A percentile compares a stretch with the other conserved stretches of the same genome.
These are phyloP conservation scores for Suillus subaureus DNA, from an alignment of 768 basidiomycete genomes.

Conservation along the genomic window DNA sequence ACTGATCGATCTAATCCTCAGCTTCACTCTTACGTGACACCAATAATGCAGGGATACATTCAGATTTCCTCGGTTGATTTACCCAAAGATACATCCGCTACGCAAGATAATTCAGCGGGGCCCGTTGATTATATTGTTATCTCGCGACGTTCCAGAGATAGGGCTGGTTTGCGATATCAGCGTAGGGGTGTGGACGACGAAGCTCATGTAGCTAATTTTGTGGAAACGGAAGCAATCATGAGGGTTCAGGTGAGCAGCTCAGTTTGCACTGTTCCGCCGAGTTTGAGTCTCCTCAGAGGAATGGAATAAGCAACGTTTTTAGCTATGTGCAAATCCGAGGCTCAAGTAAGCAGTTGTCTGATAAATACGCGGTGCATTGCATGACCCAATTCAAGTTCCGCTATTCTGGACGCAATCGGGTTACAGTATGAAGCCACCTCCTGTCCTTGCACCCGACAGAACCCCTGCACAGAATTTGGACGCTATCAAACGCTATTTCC, in stretches of 20 bases:
- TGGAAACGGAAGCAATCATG: slow-evolving; percentile 92
- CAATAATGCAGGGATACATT: slow-evolving; percentile 93
- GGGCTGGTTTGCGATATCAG: slow-evolving; percentile 94
- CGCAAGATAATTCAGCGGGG: slow-evolving; percentile 40
- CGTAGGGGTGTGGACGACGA: slow-evolving; percentile 92
- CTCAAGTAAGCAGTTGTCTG: slow-evolving; percentile 58
- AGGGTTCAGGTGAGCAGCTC: slow-evolving; percentile 63
- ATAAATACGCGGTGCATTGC: background rate
- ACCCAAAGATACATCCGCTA: slow-evolving; percentile 40
- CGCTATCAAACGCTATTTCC: slow-evolving; percentile 74
- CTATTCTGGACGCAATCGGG: slow-evolving; percentile 92
- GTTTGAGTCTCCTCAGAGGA: slow-evolving; percentile 50
- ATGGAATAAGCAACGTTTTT: slow-evolving; percentile 76
- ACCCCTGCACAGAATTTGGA: slow-evolving; percentile 74
- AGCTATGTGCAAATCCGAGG: slow-evolving; percentile 91
- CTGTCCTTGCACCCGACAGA: slow-evolving; percentile 70
- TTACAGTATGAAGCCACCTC: slow-evolving; percentile 86
- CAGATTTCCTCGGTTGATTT: slow-evolving; percentile 73
- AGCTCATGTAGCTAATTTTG: slow-evolving; percentile 93
- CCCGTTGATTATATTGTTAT: slow-evolving; percentile 79
- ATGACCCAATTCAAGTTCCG: slow-evolving; percentile 57
- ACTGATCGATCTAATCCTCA: slow-evolving; percentile 28
- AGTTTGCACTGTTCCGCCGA: background rate
- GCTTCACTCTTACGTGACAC: slow-evolving; percentile 84
- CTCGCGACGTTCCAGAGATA: slow-evolving; percentile 83